Conservation (phyloP, 1,284 basidiomycete genomes). For the Malassezia furfur region DNA sequence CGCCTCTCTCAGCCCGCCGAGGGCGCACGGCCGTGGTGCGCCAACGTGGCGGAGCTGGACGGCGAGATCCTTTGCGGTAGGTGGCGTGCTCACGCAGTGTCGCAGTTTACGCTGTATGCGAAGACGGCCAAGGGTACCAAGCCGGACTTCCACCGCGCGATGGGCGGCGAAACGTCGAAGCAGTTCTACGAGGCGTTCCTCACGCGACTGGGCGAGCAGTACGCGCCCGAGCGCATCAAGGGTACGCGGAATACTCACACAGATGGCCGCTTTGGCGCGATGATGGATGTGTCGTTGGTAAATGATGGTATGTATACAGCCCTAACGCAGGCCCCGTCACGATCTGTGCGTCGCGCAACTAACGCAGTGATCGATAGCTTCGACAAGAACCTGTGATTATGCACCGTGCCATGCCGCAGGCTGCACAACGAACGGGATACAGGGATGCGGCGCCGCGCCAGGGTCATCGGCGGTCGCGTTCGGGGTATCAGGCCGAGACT, state of each 20-base stretch:
- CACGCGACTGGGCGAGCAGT: constrained; percentile 23
- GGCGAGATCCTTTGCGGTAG: constrained; percentile 39
- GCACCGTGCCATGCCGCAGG: not conserved
- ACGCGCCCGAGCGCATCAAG: constrained; percentile 26
- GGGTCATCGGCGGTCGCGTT: not conserved
- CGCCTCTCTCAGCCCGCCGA: constrained; percentile 12
- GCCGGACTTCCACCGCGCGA: constrained; percentile 43
- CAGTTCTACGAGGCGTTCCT: constrained; percentile 35
- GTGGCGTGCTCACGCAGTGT: constrained; percentile 21
- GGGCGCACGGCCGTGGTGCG: constrained; percentile 35
- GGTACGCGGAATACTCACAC: constrained; percentile 2
- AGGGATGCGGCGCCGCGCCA: not conserved
- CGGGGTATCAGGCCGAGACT: constrained; percentile 1
- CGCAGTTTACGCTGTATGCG: constrained; percentile 44
- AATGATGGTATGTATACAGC: constrained; percentile 30
- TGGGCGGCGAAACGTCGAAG: constrained; percentile 27
- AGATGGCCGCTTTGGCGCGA: constrained; percentile 43
- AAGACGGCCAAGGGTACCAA: constrained; percentile 40
- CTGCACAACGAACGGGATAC: not conserved
- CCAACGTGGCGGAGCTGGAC: constrained; percentile 32
- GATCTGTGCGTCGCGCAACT: constrained; percentile 9
- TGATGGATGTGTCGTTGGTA: constrained; percentile 43
- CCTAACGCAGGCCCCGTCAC: constrained; percentile 11
- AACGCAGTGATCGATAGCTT: constrained; percentile 28
- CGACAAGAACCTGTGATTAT: constrained; percentile 20